Evolutionary conservation across 148 eudicot genomes (phyloP).

Genomic region (Arbutus unedo): DNA sequence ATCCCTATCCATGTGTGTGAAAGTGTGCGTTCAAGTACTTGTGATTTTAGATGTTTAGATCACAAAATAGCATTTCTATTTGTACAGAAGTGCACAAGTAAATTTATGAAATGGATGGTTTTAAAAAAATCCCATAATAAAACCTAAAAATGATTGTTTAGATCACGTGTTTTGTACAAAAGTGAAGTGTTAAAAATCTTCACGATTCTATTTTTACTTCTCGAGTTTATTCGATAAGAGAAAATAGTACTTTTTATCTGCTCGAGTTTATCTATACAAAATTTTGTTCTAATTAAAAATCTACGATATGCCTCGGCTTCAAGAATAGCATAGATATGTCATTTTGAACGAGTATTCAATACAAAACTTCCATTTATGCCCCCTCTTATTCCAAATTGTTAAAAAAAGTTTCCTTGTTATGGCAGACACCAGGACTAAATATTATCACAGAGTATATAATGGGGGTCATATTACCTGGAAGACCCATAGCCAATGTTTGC

Average conservation of each 20-base stretch:
- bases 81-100: not conserved
- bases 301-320: too few relatives aligned
- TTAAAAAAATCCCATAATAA: too few relatives aligned
- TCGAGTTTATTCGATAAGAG: not conserved
- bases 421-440: constrained; percentile 52
- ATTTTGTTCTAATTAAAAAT: too few relatives aligned
- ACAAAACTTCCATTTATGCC: not conserved
- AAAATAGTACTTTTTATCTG: not conserved
- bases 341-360: not conserved
- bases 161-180: too few relatives aligned
- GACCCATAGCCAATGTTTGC: constrained; percentile 51
- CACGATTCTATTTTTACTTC: not conserved
- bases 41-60: too few relatives aligned
- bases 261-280: too few relatives aligned
- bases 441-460: constrained; percentile 53
- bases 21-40: too few relatives aligned
- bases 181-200: not conserved
- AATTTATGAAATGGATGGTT: not conserved
- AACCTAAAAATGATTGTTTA: too few relatives aligned
- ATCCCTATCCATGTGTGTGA: too few relatives aligned
- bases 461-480: constrained; percentile 46
- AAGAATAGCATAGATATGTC: too few relatives aligned
- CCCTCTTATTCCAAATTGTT: not conserved
- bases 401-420: not conserved
- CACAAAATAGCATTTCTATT: not conserved